Percentiles rank a stretch among this genome's conserved stretches.
Conservation (phyloP, 768 basidiomycete genomes). For the Suillus occidentalis region DNA sequence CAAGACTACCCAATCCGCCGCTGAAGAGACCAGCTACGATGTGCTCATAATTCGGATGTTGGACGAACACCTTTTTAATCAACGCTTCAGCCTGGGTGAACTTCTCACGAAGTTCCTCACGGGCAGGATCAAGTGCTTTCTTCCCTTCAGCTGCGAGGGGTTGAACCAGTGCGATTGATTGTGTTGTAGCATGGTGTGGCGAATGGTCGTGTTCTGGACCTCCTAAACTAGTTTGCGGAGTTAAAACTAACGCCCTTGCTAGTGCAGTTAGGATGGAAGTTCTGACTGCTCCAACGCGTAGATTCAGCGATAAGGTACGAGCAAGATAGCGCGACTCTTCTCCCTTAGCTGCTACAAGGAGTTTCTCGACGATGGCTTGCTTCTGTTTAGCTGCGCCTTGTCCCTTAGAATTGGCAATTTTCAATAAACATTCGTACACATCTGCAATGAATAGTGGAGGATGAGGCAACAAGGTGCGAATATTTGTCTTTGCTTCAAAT, state of each 20-base stretch:
- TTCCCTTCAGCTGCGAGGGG: conserved; percentile 22
- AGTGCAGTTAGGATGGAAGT: conserved; percentile 79
- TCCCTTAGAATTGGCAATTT: conserved; percentile 69
- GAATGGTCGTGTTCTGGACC: conserved; percentile 22
- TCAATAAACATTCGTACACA: conserved; percentile 68
- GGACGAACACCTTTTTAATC: conserved; percentile 71
- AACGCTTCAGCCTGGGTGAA: conserved; percentile 61
- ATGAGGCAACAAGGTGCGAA: conserved; percentile 74
- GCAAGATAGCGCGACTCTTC: conserved; percentile 88
- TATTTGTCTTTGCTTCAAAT: conserved; percentile 73
- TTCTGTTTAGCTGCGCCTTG: conserved; percentile 75
- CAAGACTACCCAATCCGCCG: conserved; percentile 58
- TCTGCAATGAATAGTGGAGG: conserved; percentile 60
- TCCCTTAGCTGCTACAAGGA: conserved; percentile 81
- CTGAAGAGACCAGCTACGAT: conserved; percentile 63
- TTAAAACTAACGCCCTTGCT: conserved; percentile 74
- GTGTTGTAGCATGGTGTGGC: conserved; percentile 27
- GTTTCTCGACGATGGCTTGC: conserved; percentile 73
- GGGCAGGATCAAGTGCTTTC: conserved; percentile 29
- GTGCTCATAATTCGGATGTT: conserved; percentile 75
- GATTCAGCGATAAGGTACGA: conserved; percentile 68
- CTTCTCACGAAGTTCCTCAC: conserved; percentile 39
- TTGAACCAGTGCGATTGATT: conserved; percentile 20
- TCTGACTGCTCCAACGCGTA: conserved; percentile 87
- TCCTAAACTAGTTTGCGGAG: conserved; percentile 35